phyloP scores from a whole-genome alignment of 768 basidiomycete genomes.

The Gyrodon lividus region DNA sequence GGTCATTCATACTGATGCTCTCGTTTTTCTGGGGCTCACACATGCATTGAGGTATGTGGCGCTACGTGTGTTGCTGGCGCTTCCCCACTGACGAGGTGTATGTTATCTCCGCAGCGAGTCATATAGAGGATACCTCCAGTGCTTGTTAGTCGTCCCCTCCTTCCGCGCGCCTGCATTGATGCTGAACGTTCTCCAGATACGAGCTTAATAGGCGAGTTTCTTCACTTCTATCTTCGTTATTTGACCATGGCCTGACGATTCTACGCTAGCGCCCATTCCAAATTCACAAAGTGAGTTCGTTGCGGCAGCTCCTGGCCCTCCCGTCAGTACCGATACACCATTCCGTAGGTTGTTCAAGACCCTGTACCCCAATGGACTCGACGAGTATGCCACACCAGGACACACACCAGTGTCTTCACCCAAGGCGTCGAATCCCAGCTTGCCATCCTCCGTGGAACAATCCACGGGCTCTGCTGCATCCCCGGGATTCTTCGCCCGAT shows the following conservation, averaged over 20 bases:
- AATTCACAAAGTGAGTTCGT: conserved; percentile 62
- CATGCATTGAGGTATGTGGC: conserved; percentile 60
- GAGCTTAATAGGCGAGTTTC: conserved; percentile 52
- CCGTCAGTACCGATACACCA: conserved; percentile 1
- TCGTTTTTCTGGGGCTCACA: conserved; percentile 68
- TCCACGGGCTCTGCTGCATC: conserved; percentile 16
- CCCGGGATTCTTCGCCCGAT: conserved; percentile 40
- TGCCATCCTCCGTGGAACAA: conserved; percentile 18
- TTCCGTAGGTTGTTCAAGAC: conserved; percentile 59
- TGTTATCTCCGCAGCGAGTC: conserved; percentile 51
- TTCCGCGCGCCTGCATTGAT: not conserved
- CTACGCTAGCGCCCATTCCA: conserved; percentile 56
- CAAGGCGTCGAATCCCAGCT: conserved; percentile 29
- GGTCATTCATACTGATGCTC: conserved; percentile 68
- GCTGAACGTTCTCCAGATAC: conserved; percentile 33
- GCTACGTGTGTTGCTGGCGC: not conserved
- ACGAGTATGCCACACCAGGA: conserved; percentile 40
- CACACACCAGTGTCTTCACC: conserved; percentile 35
- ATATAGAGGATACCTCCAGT: conserved; percentile 77
- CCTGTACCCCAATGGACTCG: conserved; percentile 62
- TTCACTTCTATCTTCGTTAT: not conserved
- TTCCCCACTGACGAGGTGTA: conserved; percentile 2
- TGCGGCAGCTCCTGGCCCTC: not conserved
- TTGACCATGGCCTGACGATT: conserved; percentile 20
- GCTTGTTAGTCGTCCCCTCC: conserved; percentile 49